Conservation (phyloP, 371 early-diverging fungal genomes). For the Paraphysoderma sedebokerense region DNA sequence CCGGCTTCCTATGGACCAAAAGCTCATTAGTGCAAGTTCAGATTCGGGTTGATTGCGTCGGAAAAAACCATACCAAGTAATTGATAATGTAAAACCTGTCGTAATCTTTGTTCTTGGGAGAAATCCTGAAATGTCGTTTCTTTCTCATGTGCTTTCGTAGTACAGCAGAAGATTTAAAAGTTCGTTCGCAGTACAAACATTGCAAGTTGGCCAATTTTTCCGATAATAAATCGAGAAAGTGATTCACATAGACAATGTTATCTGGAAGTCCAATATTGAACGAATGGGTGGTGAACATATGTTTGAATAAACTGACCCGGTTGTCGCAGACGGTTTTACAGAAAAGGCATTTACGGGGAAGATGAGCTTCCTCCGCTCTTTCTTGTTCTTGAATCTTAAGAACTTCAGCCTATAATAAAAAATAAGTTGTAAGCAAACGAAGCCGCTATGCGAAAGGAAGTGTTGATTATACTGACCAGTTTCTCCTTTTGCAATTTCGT, state of each 20-base stretch:
- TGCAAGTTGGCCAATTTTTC: slow-evolving; percentile 55
- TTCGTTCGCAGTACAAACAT: slow-evolving; percentile 90
- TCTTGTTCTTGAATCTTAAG: slow-evolving; percentile 61
- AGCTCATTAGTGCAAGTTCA: background rate
- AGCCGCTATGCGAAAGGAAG: no score
- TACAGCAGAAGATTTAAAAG: slow-evolving; percentile 67
- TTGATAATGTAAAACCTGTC: slow-evolving; percentile 93
- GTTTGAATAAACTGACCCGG: slow-evolving; percentile 51
- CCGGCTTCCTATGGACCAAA: slow-evolving; percentile 43
- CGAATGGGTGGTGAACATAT: slow-evolving; percentile 81
- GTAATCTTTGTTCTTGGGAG: slow-evolving; percentile 69
- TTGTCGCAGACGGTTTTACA: slow-evolving; percentile 59
- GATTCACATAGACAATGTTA: slow-evolving; percentile 71
- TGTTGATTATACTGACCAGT: no score
- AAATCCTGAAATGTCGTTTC: slow-evolving; percentile 95
- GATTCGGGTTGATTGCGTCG: no score
- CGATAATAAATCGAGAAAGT: slow-evolving; percentile 64
- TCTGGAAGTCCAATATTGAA: slow-evolving; percentile 89
- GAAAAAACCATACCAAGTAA: slow-evolving; percentile 28
- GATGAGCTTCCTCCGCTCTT: slow-evolving; percentile 43
- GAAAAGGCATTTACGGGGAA: slow-evolving; percentile 74
- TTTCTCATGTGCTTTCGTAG: slow-evolving; percentile 94
- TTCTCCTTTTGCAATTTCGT: background rate
- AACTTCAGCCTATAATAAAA: slow-evolving; percentile 44
- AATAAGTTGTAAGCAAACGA: no score